phyloP scores from a whole-genome alignment of 2,329 filamentous ascomycete genomes.

The Ophiostoma australiae region DNA sequence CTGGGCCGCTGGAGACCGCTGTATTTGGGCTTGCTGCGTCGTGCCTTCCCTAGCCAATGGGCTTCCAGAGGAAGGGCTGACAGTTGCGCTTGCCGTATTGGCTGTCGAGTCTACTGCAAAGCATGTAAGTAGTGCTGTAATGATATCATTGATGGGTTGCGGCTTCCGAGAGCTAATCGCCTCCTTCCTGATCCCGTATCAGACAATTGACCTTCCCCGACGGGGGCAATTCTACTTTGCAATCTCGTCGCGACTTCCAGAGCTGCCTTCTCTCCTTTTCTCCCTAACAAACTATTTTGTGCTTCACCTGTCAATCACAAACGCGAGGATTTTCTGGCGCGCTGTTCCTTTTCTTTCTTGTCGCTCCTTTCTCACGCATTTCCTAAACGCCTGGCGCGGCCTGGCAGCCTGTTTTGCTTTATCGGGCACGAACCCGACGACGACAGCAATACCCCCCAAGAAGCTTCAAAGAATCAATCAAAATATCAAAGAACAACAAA shows the following conservation, averaged over 20 bases:
- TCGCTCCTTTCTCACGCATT: neutral
- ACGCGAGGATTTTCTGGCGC: neutral
- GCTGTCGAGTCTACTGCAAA: neutral
- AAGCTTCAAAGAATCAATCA: neutral
- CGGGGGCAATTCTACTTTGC: neutral
- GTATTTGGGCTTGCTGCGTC: slow-evolving; percentile 11
- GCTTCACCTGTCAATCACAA: neutral
- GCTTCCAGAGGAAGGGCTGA: slow-evolving; percentile 18
- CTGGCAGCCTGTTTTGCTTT: neutral
- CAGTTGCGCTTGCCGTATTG: slow-evolving; percentile 16
- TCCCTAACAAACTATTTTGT: neutral
- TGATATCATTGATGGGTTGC: slow-evolving; percentile 23
- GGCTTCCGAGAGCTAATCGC: neutral
- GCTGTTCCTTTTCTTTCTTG: neutral
- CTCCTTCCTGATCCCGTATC: slow-evolving; percentile 13
- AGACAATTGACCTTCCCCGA: slow-evolving; percentile 9
- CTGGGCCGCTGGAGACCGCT: neutral
- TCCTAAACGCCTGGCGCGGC: slow-evolving; percentile 8
- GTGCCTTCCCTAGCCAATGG: slow-evolving; percentile 18
- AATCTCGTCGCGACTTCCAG: neutral
- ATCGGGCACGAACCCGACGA: neutral
- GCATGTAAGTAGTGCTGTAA: slow-evolving; percentile 1
- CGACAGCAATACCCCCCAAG: neutral
- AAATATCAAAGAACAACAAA: neutral
- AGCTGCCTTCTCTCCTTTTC: neutral